Evolutionary conservation across 345 rosid genomes (phyloP), one percentile per base, ranked within the genome.

Genomic region (Moricandia moricandioides): DNA sequence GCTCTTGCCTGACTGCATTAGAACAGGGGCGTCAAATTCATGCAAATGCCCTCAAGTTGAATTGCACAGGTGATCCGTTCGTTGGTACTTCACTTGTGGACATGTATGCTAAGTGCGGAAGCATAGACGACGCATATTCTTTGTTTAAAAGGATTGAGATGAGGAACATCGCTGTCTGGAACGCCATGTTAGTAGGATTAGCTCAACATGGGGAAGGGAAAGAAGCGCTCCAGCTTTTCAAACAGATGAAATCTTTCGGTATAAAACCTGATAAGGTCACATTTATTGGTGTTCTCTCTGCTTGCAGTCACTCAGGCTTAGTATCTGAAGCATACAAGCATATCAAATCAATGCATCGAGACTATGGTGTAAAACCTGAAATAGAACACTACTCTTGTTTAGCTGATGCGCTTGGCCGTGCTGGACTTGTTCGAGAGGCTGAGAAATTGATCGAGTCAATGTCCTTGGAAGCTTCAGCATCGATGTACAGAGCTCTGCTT

Each of bases 71-170:
- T 8, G 89, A 83, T 70, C 69, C 82, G 27, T 83, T 80, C 37
- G 83, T 89, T 54, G 85, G 73, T 35, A 88, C 89, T 60, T 84
- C 89, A 30, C 85, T 89, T 18, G 74, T 87, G 12, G 88, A 87
- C 72, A 88, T 89, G 92, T 89, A 89, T 82, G 89, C 88, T 7
- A 89, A 89, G 78, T 88, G 92, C 6, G 90, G 92, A 14, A 74
- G 67, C 80, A 86, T 89, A 57, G 84, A 85, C 60, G 86, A 84
- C 37, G 89, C 90, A 9, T 84, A 81, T 59, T 7, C 29, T 34
- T 78, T 84, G 40, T 88, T 88, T 78, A 83, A 59, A 76, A 77
- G 70, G 69, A 80, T 85, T 71, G 57, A 82, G 1, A 39, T 57
- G 37, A 73, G 82, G 35, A 83, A 78, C 68, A 70, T 75, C 56